A percentile compares a stretch with the other conserved stretches of the same genome.
Conservation (phyloP, 2,329 filamentous ascomycete species). For the Apiospora rasikravindrae region DNA sequence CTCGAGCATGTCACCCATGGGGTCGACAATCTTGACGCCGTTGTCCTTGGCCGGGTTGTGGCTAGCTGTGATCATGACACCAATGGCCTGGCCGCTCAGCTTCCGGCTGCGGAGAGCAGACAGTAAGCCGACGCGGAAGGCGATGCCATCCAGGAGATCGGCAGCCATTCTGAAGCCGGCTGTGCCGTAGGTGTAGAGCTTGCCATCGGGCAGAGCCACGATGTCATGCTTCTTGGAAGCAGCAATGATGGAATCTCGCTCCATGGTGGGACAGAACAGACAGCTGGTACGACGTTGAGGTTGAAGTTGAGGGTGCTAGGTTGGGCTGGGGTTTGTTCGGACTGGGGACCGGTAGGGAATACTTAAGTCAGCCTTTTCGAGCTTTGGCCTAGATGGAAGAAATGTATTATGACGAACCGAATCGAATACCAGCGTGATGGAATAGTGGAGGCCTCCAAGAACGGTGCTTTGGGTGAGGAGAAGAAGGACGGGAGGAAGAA, state of each 20-base stretch:
- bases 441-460: conserved; percentile 10
- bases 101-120: conserved; percentile 89
- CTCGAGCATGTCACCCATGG: conserved; percentile 97
- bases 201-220: conserved; percentile 51
- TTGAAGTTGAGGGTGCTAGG: neutral
- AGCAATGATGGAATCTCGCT: conserved; percentile 58
- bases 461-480: neutral
- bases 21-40: conserved; percentile 94
- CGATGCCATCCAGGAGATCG: conserved; percentile 86
- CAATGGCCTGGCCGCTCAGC: conserved; percentile 87
- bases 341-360: neutral
- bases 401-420: neutral
- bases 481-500: neutral
- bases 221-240: conserved; percentile 69
- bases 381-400: neutral
- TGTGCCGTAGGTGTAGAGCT: conserved; percentile 68
- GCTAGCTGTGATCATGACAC: conserved; percentile 94
- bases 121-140: conserved; percentile 90
- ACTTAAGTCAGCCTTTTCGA: neutral
- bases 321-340: neutral
- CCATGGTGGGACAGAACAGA: conserved; percentile 46
- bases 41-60: conserved; percentile 92
- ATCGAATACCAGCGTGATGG: neutral
- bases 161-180: conserved; percentile 73
- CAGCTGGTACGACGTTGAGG: neutral